Evolutionary conservation across 1,284 basidiomycete species (phyloP).

Genomic region (Ceratobasidium papillatum): DNA sequence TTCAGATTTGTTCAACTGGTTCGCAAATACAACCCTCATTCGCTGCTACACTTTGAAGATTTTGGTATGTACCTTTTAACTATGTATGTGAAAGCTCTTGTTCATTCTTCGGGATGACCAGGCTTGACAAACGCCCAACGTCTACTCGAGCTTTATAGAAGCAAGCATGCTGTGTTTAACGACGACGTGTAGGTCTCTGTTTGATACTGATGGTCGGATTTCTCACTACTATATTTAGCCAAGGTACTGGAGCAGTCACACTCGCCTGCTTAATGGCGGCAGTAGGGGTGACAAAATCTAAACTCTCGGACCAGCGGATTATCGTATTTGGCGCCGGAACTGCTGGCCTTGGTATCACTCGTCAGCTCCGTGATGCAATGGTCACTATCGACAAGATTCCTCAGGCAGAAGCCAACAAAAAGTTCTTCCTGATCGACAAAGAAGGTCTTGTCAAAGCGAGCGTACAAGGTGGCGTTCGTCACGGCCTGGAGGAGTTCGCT

Average conservation of each 20-base stretch:
- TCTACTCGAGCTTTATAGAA: constrained; percentile 72
- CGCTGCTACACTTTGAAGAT: constrained; percentile 79
- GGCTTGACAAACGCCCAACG: constrained; percentile 75
- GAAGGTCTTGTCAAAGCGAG: constrained; percentile 61
- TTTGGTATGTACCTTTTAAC: constrained; percentile 56
- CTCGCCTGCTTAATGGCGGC: constrained; percentile 81
- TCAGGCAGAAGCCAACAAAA: constrained; percentile 64
- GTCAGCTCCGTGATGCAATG: constrained; percentile 79
- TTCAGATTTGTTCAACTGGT: constrained; percentile 58
- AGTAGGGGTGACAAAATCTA: constrained; percentile 74
- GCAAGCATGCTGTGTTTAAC: constrained; percentile 77
- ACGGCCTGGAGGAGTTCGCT: constrained; percentile 65
- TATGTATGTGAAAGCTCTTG: background rate
- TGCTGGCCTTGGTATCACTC: constrained; percentile 81
- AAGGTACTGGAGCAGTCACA: constrained; percentile 87
- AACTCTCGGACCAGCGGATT: constrained; percentile 76
- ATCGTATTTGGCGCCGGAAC: constrained; percentile 81
- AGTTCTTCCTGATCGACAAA: constrained; percentile 73
- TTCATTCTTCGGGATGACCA: constrained; percentile 4
- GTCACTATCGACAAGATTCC: constrained; percentile 66
- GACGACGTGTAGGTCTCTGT: constrained; percentile 69
- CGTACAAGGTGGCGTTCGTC: constrained; percentile 59
- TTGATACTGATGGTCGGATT: background rate
- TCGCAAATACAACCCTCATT: constrained; percentile 57
- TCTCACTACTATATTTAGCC: constrained; percentile 56